Percentiles rank a stretch among this genome's conserved stretches.
These are phyloP conservation scores for Kazachstania bromeliacearum DNA, from an alignment of 805 yeast genomes.

Conservation along the genomic window DNA sequence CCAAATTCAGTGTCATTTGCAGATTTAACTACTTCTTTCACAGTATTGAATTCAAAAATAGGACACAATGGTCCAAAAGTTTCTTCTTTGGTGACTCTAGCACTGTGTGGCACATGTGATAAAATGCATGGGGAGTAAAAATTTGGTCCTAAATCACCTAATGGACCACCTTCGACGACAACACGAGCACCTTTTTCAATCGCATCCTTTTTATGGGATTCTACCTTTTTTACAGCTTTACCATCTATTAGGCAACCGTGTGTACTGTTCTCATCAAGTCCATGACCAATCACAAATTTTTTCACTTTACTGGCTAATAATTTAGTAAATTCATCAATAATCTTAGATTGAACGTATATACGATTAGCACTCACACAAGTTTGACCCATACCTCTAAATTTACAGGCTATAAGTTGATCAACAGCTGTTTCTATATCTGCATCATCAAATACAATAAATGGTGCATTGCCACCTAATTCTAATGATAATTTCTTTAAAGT, in stretches of 20 bases:
- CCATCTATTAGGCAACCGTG: constrained; percentile 51
- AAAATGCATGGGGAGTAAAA: constrained; percentile 50
- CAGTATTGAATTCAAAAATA: constrained; percentile 42
- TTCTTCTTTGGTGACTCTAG: constrained; percentile 46
- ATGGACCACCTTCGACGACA: constrained; percentile 43
- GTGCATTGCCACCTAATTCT: constrained; percentile 64
- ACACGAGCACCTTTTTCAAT: constrained; percentile 44
- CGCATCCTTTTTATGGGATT: constrained; percentile 47
- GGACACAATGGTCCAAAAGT: constrained; percentile 62
- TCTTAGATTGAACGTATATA: constrained; percentile 43
- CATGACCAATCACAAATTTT: constrained; percentile 46
- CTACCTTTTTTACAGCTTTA: constrained; percentile 43
- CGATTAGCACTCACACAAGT: constrained; percentile 59
- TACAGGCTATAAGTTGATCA: constrained; percentile 42
- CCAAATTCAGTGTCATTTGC: constrained; percentile 52
- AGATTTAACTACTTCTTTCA: constrained; percentile 42
- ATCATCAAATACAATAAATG: constrained; percentile 52
- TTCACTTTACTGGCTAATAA: constrained; percentile 38
- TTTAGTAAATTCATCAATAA: constrained; percentile 40
- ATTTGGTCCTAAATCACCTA: constrained; percentile 40
- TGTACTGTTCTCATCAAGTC: constrained; percentile 41
- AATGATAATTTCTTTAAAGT: constrained; percentile 52
- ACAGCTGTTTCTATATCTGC: constrained; percentile 51
- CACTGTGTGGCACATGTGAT: constrained; percentile 40
- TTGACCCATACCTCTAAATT: constrained; percentile 55